These are phyloP conservation scores for Neophaeococcomyces mojaviensis DNA, from an alignment of 2,329 filamentous ascomycete genomes.

Conservation along the genomic window DNA sequence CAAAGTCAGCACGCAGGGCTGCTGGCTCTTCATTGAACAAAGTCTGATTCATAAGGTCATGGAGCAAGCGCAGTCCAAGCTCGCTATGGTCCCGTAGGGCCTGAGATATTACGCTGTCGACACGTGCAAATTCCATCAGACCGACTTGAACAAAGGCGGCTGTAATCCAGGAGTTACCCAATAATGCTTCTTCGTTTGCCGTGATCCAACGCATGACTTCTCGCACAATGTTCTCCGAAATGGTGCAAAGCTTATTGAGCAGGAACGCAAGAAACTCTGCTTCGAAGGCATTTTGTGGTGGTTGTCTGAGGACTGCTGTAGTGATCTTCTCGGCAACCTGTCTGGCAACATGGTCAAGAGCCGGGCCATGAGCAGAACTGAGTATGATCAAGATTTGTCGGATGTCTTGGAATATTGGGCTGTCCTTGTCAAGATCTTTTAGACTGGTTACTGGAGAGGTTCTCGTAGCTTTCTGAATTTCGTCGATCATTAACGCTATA, in stretches of 20 bases:
- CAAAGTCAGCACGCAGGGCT: conserved; percentile 77
- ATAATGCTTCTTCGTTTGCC: conserved; percentile 49
- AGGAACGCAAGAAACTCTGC: conserved; percentile 57
- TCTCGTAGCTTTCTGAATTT: conserved; percentile 50
- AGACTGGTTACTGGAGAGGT: conserved; percentile 52
- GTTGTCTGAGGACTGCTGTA: conserved; percentile 49
- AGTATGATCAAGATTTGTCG: conserved; percentile 51
- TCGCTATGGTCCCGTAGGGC: conserved; percentile 64
- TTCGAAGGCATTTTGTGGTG: conserved; percentile 46
- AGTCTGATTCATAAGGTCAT: conserved; percentile 68
- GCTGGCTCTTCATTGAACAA: conserved; percentile 70
- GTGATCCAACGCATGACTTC: conserved; percentile 45
- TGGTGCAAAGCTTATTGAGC: conserved; percentile 53
- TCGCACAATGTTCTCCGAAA: conserved; percentile 36
- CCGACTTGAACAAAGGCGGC: conserved; percentile 53
- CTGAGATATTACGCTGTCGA: conserved; percentile 66
- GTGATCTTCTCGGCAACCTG: conserved; percentile 51
- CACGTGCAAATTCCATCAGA: conserved; percentile 54
- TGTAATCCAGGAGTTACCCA: conserved; percentile 56
- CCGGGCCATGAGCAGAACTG: conserved; percentile 35
- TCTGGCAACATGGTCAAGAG: conserved; percentile 50
- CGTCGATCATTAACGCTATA: conserved; percentile 47
- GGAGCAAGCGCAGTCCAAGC: conserved; percentile 70
- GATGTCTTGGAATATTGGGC: conserved; percentile 50
- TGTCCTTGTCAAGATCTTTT: conserved; percentile 48